A percentile compares a stretch with the other conserved stretches of the same genome.
Conservation (phyloP, 1,284 basidiomycete species). For the Puccinia brachypodii region DNA sequence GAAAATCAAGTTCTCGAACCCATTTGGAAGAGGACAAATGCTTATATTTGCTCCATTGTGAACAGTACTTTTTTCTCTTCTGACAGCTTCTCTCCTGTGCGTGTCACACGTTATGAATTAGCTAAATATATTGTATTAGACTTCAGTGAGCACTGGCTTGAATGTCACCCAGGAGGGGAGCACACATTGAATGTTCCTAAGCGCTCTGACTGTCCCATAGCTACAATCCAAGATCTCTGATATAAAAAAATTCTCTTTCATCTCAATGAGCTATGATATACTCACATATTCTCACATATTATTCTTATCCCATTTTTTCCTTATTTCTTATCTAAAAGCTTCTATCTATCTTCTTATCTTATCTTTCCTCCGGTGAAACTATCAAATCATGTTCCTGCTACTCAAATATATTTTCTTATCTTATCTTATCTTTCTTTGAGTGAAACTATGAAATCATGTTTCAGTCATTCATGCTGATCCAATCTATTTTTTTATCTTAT, state of each 20-base stretch:
- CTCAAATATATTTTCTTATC: no score
- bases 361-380: no score
- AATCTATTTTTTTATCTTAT: no score
- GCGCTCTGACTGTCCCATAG: background rate
- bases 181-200: background rate
- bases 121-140: slow-evolving; percentile 19
- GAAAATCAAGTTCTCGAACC: background rate
- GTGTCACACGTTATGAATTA: background rate
- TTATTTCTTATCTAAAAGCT: background rate
- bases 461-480: no score
- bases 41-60: slow-evolving; percentile 7
- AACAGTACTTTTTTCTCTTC: background rate
- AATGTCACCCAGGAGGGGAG: background rate
- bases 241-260: background rate
- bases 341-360: no score
- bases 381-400: no score
- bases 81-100: background rate
- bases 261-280: background rate
- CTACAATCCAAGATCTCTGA: background rate
- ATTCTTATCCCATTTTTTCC: background rate
- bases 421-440: no score
- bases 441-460: no score
- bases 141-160: slow-evolving; percentile 5
- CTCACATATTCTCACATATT: no score
- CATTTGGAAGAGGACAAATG: slow-evolving; percentile 15